Conservation (phyloP, 148 eudicot genomes). For the Cornus controversa region DNA sequence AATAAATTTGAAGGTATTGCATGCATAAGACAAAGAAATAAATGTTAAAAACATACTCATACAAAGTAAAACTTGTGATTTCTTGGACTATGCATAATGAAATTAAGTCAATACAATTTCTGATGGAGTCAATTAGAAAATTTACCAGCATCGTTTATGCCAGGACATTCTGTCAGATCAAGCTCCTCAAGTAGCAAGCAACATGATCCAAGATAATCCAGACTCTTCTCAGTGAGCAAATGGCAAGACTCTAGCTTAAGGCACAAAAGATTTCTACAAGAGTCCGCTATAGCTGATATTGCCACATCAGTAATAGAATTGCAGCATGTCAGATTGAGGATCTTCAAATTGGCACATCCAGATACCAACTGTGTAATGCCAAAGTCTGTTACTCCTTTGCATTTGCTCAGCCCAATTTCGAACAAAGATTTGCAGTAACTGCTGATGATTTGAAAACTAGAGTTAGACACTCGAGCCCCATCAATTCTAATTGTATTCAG, state of each 20-base stretch:
- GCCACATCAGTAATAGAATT: constrained; percentile 58
- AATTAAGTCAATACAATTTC: neutral
- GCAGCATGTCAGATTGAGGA: constrained; percentile 68
- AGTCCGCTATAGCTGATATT: constrained; percentile 50
- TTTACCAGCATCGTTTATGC: constrained; percentile 61
- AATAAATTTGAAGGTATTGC: neutral
- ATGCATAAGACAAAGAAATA: neutral
- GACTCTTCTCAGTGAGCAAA: constrained; percentile 55
- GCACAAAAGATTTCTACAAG: constrained; percentile 48
- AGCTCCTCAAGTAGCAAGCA: constrained; percentile 64
- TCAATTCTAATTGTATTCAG: constrained; percentile 50
- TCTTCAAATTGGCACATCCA: constrained; percentile 43
- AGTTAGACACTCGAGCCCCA: constrained; percentile 58
- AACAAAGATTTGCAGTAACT: constrained; percentile 40
- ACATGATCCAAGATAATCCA: constrained; percentile 45
- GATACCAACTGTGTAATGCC: constrained; percentile 46
- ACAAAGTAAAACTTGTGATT: neutral
- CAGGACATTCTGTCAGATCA: constrained; percentile 77
- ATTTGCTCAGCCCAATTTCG: constrained; percentile 77
- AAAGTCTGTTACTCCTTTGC: constrained; percentile 51
- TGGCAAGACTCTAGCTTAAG: constrained; percentile 70
- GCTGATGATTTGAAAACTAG: constrained; percentile 38
- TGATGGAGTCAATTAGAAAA: neutral
- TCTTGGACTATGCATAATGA: neutral
- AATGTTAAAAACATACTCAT: neutral